Base-by-base conservation (phyloP, 192 early-diverging fungal genomes). In the Oehlia diaphana region DNA sequence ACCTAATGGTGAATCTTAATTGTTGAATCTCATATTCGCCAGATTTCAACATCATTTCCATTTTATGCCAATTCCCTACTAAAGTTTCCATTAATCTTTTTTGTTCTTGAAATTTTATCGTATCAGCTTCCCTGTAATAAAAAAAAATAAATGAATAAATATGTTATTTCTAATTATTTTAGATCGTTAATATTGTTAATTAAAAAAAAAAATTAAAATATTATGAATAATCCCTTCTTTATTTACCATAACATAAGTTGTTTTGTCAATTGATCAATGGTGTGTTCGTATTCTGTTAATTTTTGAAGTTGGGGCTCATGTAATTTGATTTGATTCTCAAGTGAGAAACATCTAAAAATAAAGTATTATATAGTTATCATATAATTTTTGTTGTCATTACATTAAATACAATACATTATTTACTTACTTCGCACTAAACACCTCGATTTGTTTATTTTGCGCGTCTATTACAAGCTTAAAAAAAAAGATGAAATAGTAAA, bases 211-310 rank as follows among this genome's bases (percentile, higher is more conserved):
- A 26, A 26, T 26, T 8, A 3, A 75, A 63, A 68, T 14, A 12
- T 39, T 64, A 74, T 39, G 21, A 50, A 23, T 63, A 26, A 63
- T 50, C 13, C 4, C 10, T 81, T 74, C 6, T 33, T 84, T 82
- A 69, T 42, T 53, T 84, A 85, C 87, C 87, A 90, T 4, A 87
- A 78, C 4, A 88, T 61, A 65, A 90, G 75, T 63, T 88, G 84
- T 4, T 86, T 83, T 0, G 89, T 87, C 74, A 90, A 78, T 64
- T 88, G 86, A 63, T 87, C 63, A 21, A 89, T 84, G 31, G 83
- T 78, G 50, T 86, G 83, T 68, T 90, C 85, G 35, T 87, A 87
- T 62, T 89, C 88, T 47, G 82, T 80, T 72, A 88, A 70, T 58
- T 79, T 83, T 53, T 86, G 83, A 21, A 90, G 75, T 13, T 84